Evolutionary conservation across 331 rosid genomes (phyloP).

Genomic region (Dryas integrifolia): DNA sequence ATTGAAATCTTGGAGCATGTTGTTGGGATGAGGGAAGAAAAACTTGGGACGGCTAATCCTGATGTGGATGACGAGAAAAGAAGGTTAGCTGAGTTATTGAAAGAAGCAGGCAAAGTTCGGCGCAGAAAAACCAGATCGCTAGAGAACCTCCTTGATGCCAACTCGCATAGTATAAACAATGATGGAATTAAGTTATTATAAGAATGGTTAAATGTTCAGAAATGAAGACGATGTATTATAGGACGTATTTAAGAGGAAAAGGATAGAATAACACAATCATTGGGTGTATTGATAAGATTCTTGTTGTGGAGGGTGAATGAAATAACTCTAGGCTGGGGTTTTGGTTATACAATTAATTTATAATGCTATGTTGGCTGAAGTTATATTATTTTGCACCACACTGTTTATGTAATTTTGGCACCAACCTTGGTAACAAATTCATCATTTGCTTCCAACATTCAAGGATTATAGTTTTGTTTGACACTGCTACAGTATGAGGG

Average conservation of each 20-base stretch:
- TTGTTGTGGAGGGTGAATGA: slow-evolving; percentile 26
- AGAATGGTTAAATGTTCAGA: slow-evolving; percentile 5
- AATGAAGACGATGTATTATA: slow-evolving; percentile 19
- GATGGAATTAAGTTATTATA: slow-evolving; percentile 31
- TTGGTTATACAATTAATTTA: slow-evolving; percentile 23
- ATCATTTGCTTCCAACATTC: not conserved
- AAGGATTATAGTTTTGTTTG: slow-evolving; percentile 18
- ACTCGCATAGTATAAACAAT: slow-evolving; percentile 28
- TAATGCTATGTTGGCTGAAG: slow-evolving; percentile 18
- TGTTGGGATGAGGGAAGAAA: slow-evolving; percentile 76
- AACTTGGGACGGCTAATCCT: slow-evolving; percentile 87
- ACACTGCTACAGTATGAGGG: not conserved
- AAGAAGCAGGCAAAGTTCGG: slow-evolving; percentile 81
- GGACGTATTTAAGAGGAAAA: slow-evolving; percentile 18
- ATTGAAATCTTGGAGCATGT: slow-evolving; percentile 73
- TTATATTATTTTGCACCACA: slow-evolving; percentile 20
- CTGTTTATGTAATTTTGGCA: slow-evolving; percentile 29
- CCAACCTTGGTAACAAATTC: slow-evolving; percentile 14
- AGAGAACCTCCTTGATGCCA: slow-evolving; percentile 67
- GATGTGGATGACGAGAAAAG: slow-evolving; percentile 87
- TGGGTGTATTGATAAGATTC: slow-evolving; percentile 19
- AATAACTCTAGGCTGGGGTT: slow-evolving; percentile 25
- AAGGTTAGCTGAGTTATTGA: slow-evolving; percentile 72
- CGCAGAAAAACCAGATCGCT: slow-evolving; percentile 64
- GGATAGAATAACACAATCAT: not conserved